A percentile compares a stretch with the other conserved stretches of the same genome.
phyloP scores from a whole-genome alignment of 768 basidiomycete species.

The Lactifluus pinguis region DNA sequence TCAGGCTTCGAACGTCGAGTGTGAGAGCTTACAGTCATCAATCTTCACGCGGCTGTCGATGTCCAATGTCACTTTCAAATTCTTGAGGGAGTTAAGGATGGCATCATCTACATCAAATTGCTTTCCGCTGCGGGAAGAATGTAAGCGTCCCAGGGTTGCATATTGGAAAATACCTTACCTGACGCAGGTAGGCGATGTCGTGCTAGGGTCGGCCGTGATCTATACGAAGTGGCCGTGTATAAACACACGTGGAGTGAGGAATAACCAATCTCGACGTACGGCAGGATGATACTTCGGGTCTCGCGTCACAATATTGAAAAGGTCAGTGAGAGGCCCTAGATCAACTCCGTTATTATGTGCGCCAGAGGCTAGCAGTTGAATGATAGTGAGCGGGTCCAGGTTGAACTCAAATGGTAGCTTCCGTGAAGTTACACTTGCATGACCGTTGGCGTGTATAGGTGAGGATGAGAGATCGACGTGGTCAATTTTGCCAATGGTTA shows the following conservation, averaged over 20 bases:
- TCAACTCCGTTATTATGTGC: conserved; percentile 47
- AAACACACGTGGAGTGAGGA: not conserved
- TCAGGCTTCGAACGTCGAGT: not conserved
- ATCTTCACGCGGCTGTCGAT: conserved; percentile 47
- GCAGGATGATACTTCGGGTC: conserved; percentile 44
- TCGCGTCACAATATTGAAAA: conserved; percentile 46
- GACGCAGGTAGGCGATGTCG: conserved; percentile 44
- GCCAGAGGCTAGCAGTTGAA: conserved; percentile 42
- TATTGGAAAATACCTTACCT: conserved; percentile 31
- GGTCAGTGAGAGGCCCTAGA: conserved; percentile 46
- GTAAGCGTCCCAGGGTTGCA: not conserved
- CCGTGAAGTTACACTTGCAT: conserved; percentile 48
- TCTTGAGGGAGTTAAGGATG: conserved; percentile 52
- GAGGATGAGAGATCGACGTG: conserved; percentile 43
- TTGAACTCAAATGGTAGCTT: conserved; percentile 55
- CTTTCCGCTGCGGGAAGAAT: conserved; percentile 37
- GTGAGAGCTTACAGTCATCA: conserved; percentile 48
- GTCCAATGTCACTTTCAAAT: conserved; percentile 48
- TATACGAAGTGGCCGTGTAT: conserved; percentile 18
- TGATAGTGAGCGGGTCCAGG: conserved; percentile 51
- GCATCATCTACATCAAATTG: conserved; percentile 55
- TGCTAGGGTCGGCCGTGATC: conserved; percentile 49
- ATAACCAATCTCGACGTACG: conserved; percentile 28
- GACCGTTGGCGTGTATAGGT: conserved; percentile 53
- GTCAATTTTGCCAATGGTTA: conserved; percentile 52